phyloP scores from a whole-genome alignment of 73 alveolate genomes.

The Paramecium pentaurelia region DNA sequence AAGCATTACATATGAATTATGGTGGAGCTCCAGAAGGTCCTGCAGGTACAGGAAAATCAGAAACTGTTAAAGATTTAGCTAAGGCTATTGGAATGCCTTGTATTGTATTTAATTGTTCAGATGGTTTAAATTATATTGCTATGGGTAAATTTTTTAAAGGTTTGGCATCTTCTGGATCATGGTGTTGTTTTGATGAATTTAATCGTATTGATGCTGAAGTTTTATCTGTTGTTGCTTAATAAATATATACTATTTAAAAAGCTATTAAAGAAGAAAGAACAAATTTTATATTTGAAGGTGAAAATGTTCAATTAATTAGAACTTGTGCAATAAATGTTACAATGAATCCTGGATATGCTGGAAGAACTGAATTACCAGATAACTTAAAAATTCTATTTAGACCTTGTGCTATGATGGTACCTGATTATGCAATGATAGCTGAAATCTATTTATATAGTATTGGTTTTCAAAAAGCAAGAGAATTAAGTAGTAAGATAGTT shows the following conservation, averaged over 20 bases:
- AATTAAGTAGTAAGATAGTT: conserved; percentile 58
- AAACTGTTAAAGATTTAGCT: conserved; percentile 95
- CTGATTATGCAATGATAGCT: conserved; percentile 73
- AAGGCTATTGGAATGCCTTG: conserved; percentile 96
- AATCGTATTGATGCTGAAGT: conserved; percentile 96
- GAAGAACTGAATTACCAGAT: conserved; percentile 83
- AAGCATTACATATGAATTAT: conserved; percentile 86
- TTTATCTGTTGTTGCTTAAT: conserved; percentile 94
- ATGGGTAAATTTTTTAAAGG: conserved; percentile 90
- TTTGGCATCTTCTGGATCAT: conserved; percentile 83
- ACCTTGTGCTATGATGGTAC: conserved; percentile 78
- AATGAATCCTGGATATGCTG: conserved; percentile 84
- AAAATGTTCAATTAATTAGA: conserved; percentile 63
- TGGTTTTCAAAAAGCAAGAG: conserved; percentile 71
- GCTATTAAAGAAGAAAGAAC: conserved; percentile 33
- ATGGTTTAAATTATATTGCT: conserved; percentile 92
- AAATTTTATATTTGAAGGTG: conserved; percentile 74
- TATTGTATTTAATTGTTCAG: conserved; percentile 95
- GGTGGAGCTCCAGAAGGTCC: conserved; percentile 99
- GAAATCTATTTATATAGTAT: conserved; percentile 67
- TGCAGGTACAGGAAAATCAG: conserved; percentile 98
- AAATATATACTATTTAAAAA: conserved; percentile 53
- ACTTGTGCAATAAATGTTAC: conserved; percentile 75
- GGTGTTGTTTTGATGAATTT: conserved; percentile 99
- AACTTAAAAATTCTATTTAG: conserved; percentile 75